A percentile compares a stretch with the other conserved stretches of the same genome.
phyloP scores from a whole-genome alignment of 1,284 basidiomycete genomes.

The Cronartium quercuum region DNA sequence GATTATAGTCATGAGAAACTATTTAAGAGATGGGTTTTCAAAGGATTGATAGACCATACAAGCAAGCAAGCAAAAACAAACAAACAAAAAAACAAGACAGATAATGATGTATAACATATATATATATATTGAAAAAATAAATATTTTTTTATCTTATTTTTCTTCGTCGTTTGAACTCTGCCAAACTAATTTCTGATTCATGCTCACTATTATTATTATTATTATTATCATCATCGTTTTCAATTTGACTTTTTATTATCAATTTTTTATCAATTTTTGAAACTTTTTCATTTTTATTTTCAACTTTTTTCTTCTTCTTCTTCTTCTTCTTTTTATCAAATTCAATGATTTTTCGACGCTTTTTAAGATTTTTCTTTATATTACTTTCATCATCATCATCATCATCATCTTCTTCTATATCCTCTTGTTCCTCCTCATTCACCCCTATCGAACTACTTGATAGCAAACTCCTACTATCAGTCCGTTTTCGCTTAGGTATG shows the following conservation, averaged over 20 bases:
- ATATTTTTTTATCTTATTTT: neutral
- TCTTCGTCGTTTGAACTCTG: conserved; percentile 15
- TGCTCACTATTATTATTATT: neutral
- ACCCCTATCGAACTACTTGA: neutral
- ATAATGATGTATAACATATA: neutral
- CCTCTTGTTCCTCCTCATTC: neutral
- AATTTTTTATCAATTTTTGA: neutral
- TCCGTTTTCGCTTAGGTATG: conserved; percentile 13
- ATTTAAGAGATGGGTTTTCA: no score
- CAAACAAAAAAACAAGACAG: neutral
- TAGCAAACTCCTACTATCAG: neutral
- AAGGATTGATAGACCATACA: no score
- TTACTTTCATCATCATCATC: neutral
- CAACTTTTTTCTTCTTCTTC: neutral
- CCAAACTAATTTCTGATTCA: conserved; percentile 32
- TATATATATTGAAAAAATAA: neutral
- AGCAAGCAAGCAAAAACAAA: no score
- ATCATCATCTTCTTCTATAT: conserved; percentile 4
- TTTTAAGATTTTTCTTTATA: no score
- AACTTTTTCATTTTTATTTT: neutral
- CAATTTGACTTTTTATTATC: neutral
- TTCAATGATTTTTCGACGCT: neutral
- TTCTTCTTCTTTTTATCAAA: neutral
- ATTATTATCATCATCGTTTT: neutral
- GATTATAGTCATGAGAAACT: no score